These are phyloP conservation scores for Eustoma russellianum DNA, from an alignment of 257 asterid species.

Conservation along the genomic window DNA sequence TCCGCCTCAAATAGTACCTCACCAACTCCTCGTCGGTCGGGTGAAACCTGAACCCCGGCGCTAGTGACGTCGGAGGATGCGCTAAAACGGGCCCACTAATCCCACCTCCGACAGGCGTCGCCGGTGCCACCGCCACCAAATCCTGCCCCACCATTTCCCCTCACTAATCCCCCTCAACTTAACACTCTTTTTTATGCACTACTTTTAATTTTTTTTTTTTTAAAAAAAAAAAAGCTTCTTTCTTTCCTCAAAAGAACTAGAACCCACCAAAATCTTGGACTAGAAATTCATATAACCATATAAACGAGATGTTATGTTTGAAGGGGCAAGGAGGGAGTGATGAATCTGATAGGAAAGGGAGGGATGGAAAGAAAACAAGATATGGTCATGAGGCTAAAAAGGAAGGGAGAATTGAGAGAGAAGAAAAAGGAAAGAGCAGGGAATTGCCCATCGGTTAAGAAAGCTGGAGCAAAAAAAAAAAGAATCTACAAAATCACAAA, in stretches of 20 bases:
- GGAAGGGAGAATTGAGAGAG: slow-evolving; percentile 37
- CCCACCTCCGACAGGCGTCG: slow-evolving; percentile 14
- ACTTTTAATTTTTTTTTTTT: neutral
- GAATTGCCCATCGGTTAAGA: slow-evolving; percentile 45
- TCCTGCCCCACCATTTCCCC: slow-evolving; percentile 39
- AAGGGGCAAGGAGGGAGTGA: neutral
- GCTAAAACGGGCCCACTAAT: slow-evolving; percentile 19
- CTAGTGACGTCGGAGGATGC: slow-evolving; percentile 59
- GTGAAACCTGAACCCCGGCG: slow-evolving; percentile 91
- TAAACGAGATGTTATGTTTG: neutral
- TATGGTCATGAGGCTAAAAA: slow-evolving; percentile 16
- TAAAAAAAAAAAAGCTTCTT: neutral
- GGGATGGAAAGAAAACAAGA: slow-evolving; percentile 2
- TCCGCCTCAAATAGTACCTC: slow-evolving; percentile 69
- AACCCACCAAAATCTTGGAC: slow-evolving; percentile 3
- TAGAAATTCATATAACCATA: neutral
- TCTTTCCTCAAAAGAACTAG: neutral
- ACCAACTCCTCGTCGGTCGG: slow-evolving; percentile 93
- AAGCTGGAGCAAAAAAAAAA: slow-evolving; percentile 14
- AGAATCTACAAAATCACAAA: neutral
- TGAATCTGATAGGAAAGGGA: neutral
- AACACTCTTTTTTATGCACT: no score
- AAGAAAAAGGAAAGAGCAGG: slow-evolving; percentile 28
- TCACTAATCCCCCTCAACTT: neutral
- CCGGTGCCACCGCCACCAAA: slow-evolving; percentile 18